Evolutionary conservation across 345 rosid genomes (phyloP).

Genomic region (Noccaea bulbosa): DNA sequence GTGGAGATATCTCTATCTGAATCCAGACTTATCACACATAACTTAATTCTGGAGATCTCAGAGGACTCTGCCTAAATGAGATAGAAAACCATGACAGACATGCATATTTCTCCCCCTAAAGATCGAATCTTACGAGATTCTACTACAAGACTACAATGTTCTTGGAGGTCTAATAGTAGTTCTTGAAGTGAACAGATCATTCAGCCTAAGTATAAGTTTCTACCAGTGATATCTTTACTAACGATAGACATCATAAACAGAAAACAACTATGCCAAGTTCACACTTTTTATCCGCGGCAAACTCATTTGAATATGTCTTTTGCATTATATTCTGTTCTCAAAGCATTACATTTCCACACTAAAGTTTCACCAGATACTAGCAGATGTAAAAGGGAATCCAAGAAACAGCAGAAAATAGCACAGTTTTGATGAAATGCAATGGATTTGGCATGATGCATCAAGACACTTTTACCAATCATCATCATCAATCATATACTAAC

Average conservation of each 20-base stretch:
- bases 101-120: background rate
- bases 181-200: background rate
- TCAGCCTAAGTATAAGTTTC: background rate
- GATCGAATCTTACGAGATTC: constrained; percentile 8
- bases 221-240: background rate
- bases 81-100: constrained; percentile 10
- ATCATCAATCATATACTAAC: background rate
- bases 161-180: constrained; percentile 1
- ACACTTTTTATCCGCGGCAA: background rate
- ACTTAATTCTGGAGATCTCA: background rate
- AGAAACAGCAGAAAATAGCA: no score
- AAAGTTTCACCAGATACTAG: no score
- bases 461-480: background rate
- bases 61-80: background rate
- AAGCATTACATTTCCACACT: no score
- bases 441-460: background rate
- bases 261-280: background rate
- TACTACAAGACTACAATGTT: background rate
- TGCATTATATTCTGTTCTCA: constrained; percentile 1
- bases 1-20: background rate
- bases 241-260: background rate
- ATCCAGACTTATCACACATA: background rate
- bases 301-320: background rate
- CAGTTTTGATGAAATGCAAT: background rate
- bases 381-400: no score